phyloP scores from a whole-genome alignment of 1,284 basidiomycete species.

The Ganoderma leucocontextum region DNA sequence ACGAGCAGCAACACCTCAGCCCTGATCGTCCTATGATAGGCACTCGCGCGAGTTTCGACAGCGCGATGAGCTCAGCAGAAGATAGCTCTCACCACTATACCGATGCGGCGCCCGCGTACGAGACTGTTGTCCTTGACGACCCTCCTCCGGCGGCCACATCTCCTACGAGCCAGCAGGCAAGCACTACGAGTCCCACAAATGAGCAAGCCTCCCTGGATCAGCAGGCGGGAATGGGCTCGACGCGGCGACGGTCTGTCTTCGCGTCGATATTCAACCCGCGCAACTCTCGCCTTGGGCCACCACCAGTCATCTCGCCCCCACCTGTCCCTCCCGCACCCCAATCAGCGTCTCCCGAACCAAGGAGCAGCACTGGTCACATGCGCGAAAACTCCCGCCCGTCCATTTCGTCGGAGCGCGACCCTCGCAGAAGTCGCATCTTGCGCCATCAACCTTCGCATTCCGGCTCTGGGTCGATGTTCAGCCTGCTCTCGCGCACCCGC shows the following conservation, averaged over 20 bases:
- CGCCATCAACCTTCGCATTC: constrained; percentile 42
- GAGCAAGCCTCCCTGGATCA: constrained; percentile 18
- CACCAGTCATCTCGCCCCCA: constrained; percentile 10
- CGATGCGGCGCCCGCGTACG: constrained; percentile 73
- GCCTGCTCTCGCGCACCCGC: constrained; percentile 39
- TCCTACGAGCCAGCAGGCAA: neutral
- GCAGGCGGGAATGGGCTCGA: constrained; percentile 15
- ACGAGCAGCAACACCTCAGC: constrained; percentile 21
- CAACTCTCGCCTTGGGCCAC: constrained; percentile 20
- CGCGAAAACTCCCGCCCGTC: constrained; percentile 34
- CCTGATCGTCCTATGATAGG: constrained; percentile 4
- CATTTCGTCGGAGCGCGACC: constrained; percentile 31
- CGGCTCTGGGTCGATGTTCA: constrained; percentile 47
- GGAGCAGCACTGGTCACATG: constrained; percentile 29
- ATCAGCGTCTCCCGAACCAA: constrained; percentile 20
- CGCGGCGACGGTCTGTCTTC: constrained; percentile 34
- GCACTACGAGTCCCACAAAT: constrained; percentile 13
- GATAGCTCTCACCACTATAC: constrained; percentile 43
- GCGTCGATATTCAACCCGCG: constrained; percentile 40
- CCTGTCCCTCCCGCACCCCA: constrained; percentile 19
- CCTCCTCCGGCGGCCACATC: constrained; percentile 9
- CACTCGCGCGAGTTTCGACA: constrained; percentile 38
- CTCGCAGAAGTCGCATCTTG: constrained; percentile 30
- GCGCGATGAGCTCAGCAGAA: constrained; percentile 33
- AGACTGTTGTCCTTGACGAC: constrained; percentile 52